Evolutionary conservation across 2,329 filamentous ascomycete species (phyloP).

Genomic region (Paecilomyces formosus): DNA sequence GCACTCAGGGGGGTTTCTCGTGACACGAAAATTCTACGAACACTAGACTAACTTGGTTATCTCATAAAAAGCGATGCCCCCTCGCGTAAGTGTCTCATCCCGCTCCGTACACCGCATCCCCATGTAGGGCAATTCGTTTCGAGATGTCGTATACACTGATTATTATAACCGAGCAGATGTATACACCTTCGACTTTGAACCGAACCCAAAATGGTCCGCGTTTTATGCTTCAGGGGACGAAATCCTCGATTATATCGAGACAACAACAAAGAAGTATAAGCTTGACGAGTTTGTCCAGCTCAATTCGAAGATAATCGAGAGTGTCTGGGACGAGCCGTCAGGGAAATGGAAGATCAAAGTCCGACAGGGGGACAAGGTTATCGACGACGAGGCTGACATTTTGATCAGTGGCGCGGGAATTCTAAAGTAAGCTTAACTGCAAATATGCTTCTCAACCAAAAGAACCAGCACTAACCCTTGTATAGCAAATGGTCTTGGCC

Average conservation of each 20-base stretch:
- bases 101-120: neutral
- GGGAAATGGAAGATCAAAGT: conserved; percentile 30
- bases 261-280: conserved; percentile 29
- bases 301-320: conserved; percentile 28
- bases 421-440: conserved; percentile 6
- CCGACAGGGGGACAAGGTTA: conserved; percentile 15
- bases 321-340: conserved; percentile 30
- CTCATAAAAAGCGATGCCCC: conserved; percentile 20
- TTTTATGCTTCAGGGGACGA: conserved; percentile 34
- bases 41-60: neutral
- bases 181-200: conserved; percentile 36
- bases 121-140: neutral
- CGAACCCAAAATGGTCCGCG: conserved; percentile 36
- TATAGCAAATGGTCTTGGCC: conserved; percentile 15
- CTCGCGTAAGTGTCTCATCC: conserved; percentile 14
- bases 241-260: conserved; percentile 36
- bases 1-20: neutral
- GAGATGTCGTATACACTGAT: neutral
- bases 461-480: neutral
- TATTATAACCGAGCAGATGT: conserved; percentile 4
- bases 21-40: neutral
- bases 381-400: conserved; percentile 25
- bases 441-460: neutral
- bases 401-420: conserved; percentile 26
- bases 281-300: conserved; percentile 32